Evolutionary conservation across 805 yeast genomes (phyloP), one percentile per base, ranked within the genome.

Genomic region (Kockiozyma suomiensis): DNA sequence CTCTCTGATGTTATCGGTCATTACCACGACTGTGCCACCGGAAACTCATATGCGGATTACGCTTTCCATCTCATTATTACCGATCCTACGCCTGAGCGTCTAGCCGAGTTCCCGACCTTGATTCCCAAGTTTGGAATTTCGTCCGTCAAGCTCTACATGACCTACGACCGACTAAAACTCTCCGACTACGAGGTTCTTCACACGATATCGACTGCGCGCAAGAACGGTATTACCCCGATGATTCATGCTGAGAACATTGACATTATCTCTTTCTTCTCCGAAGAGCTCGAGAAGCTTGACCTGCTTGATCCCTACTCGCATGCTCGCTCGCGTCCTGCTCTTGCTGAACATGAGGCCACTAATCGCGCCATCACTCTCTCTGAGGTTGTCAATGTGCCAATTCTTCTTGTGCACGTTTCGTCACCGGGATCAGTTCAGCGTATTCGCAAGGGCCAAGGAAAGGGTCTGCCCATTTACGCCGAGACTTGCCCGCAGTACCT

Each of bases 401-500:
- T 80, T 17, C 63, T 80, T 47, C 76, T 80, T 41, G 83, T 80
- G 4, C 83, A 80, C 66, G 80, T 80, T 71, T 80, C 83, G 3
- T 72, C 81, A 0, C 77, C 75, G 17, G 72, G 73, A 2, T 81
- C 82, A 0, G 68, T 79, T 37, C 67, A 69, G 6, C 77, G 76
- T 60, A 81, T 80, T 46, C 73, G 76, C 58, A 70, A 66, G 15
- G 82, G 82, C 0, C 82, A 80, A 69, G 75, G 74, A 47, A 67
- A 70, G 28, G 69, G 76, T 43, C 69, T 73, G 17, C 82, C 82
- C 12, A 72, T 80, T 7, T 77, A 70, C 65, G 81, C 82, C 4
- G 83, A 80, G 66, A 80, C 83, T 1, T 80, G 83, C 65, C 83
- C 83, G 6, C 83, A 80, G 69, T 80, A 80, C 64, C 68, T 80